These are phyloP conservation scores for Spatholobus suberectus DNA, from an alignment of 306 rosid species.

Conservation along the genomic window DNA sequence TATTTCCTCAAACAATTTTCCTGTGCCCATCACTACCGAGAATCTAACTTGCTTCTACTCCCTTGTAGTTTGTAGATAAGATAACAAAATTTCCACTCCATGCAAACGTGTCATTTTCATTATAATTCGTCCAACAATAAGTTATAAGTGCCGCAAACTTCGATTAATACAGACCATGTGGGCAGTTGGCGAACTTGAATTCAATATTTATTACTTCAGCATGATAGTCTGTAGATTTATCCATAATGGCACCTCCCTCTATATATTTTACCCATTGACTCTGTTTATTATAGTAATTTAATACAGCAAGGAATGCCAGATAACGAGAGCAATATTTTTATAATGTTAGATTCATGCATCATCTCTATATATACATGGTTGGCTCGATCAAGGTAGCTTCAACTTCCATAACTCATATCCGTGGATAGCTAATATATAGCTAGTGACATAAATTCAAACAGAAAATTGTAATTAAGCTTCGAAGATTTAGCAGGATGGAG, in stretches of 20 bases:
- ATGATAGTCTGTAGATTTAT: not conserved
- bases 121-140: conserved; percentile 15
- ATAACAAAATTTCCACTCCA: not conserved
- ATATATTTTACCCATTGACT: conserved; percentile 14
- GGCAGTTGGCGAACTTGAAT: conserved; percentile 1
- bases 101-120: conserved; percentile 44
- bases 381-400: not conserved
- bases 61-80: conserved; percentile 9
- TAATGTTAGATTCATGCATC: not conserved
- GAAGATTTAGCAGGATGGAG: conserved; percentile 39
- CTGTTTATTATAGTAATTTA: not conserved
- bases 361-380: not conserved
- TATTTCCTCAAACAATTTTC: no score
- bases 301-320: not conserved
- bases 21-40: not conserved
- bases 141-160: not conserved
- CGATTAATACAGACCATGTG: conserved; percentile 4
- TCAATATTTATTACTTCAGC: not conserved
- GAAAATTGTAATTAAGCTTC: not conserved
- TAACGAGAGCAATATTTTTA: not conserved
- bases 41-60: not conserved
- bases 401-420: not conserved
- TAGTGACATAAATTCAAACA: not conserved
- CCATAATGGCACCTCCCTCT: not conserved
- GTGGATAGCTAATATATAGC: not conserved